Evolutionary conservation across 768 basidiomycete genomes (phyloP).

Genomic region (Tephrocybe rancida): DNA sequence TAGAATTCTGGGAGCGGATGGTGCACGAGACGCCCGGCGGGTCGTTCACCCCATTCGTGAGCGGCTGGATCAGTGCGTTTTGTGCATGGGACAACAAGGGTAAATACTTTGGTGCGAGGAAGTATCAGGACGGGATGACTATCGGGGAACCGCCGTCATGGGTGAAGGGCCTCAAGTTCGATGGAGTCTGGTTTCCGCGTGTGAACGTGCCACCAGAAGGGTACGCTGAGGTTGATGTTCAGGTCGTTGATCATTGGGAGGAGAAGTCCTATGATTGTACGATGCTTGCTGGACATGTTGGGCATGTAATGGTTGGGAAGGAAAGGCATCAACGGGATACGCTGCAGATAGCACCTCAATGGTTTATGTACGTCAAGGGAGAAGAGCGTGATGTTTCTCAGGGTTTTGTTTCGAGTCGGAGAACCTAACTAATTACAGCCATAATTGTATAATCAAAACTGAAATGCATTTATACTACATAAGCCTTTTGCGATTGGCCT

Average conservation of each 20-base stretch:
- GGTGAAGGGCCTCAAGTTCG: neutral
- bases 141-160: neutral
- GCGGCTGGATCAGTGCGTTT: conserved; percentile 43
- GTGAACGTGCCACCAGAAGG: neutral
- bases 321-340: neutral
- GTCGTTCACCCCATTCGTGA: conserved; percentile 30
- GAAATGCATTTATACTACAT: too few relatives aligned
- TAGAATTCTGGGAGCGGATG: conserved; percentile 40
- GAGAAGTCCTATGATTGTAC: neutral
- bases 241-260: neutral
- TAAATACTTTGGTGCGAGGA: neutral
- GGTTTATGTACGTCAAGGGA: neutral
- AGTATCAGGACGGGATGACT: too few relatives aligned
- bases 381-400: neutral
- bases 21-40: neutral
- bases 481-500: too few relatives aligned
- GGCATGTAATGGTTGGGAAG: neutral
- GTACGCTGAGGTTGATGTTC: neutral
- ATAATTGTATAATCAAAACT: too few relatives aligned
- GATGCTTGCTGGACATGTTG: neutral
- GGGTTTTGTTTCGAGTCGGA: neutral
- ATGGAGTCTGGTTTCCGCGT: neutral
- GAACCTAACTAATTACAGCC: too few relatives aligned
- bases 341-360: neutral
- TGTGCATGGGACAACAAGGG: conserved; percentile 23